phyloP scores from a whole-genome alignment of 1,284 basidiomycete species.

The Mycena sp. region DNA sequence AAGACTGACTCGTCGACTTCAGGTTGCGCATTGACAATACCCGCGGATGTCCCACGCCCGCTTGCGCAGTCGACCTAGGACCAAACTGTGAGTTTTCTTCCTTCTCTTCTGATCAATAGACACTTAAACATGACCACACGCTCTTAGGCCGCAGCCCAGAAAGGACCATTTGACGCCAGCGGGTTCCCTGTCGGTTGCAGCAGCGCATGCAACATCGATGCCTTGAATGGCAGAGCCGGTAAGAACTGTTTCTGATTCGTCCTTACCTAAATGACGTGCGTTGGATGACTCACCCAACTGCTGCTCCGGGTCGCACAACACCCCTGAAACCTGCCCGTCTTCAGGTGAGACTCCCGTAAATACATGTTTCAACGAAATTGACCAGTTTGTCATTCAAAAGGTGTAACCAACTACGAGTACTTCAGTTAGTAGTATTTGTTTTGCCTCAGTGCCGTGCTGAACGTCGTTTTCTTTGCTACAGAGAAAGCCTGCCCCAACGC shows the following conservation, averaged over 20 bases:
- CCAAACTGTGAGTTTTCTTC: conserved; percentile 43
- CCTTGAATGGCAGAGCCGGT: not conserved
- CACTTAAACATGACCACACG: not conserved
- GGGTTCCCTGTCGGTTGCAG: conserved; percentile 48
- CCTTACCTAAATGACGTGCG: too few relatives aligned
- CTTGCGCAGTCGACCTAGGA: conserved; percentile 53
- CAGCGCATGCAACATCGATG: conserved; percentile 2
- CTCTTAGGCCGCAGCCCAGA: conserved; percentile 37
- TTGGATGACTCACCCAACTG: conserved; percentile 25
- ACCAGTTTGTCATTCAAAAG: too few relatives aligned
- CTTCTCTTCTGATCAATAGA: too few relatives aligned
- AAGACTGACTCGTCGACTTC: not conserved
- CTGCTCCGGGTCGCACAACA: conserved; percentile 18
- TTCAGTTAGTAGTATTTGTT: conserved; percentile 44
- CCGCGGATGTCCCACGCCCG: conserved; percentile 47
- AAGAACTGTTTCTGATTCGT: too few relatives aligned
- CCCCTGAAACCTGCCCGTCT: conserved; percentile 48
- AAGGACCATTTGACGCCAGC: conserved; percentile 35
- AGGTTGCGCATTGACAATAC: conserved; percentile 48
- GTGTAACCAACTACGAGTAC: conserved; percentile 53
- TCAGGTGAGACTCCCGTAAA: too few relatives aligned
- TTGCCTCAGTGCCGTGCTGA: conserved; percentile 53
- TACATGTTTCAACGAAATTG: too few relatives aligned
- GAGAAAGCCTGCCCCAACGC: too few relatives aligned
- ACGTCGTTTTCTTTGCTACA: conserved; percentile 63